A percentile compares a stretch with the other conserved stretches of the same genome.
Conservation (phyloP, 176 grass and related monocot genomes). For the Urochloa ruziziensis region DNA sequence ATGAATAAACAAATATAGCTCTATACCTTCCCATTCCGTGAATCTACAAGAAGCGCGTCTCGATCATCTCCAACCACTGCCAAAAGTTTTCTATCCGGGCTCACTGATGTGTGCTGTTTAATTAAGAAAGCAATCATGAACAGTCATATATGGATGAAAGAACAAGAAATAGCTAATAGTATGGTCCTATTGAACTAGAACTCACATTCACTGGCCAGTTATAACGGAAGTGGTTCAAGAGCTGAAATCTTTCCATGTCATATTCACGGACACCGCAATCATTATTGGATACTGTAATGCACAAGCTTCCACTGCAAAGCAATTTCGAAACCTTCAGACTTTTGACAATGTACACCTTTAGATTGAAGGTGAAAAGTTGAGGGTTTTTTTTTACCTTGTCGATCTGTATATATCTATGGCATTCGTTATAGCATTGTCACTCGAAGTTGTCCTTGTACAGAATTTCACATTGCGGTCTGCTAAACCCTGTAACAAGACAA, state of each 20-base stretch:
- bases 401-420: conserved; percentile 85
- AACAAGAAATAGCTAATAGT: neutral
- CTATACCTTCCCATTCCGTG: conserved; percentile 81
- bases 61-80: conserved; percentile 70
- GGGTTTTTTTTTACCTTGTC: conserved; percentile 46
- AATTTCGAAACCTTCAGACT: conserved; percentile 32
- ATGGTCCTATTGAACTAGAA: conserved; percentile 1
- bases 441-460: conserved; percentile 74
- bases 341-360: conserved; percentile 24
- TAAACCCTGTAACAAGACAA: conserved; percentile 48
- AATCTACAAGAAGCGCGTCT: conserved; percentile 65
- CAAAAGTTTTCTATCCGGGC: conserved; percentile 69
- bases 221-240: conserved; percentile 75
- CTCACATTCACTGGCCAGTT: conserved; percentile 96
- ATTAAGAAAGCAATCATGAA: conserved; percentile 3
- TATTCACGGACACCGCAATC: conserved; percentile 82
- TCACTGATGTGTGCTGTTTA: conserved; percentile 70
- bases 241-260: conserved; percentile 81
- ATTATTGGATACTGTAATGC: conserved; percentile 78
- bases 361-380: neutral
- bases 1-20: neutral
- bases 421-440: conserved; percentile 92
- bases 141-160: conserved; percentile 3
- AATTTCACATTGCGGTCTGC: conserved; percentile 62
- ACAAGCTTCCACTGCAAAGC: conserved; percentile 62